phyloP scores from a whole-genome alignment of 176 grass and related monocot genomes.

The Avena atlantica region DNA sequence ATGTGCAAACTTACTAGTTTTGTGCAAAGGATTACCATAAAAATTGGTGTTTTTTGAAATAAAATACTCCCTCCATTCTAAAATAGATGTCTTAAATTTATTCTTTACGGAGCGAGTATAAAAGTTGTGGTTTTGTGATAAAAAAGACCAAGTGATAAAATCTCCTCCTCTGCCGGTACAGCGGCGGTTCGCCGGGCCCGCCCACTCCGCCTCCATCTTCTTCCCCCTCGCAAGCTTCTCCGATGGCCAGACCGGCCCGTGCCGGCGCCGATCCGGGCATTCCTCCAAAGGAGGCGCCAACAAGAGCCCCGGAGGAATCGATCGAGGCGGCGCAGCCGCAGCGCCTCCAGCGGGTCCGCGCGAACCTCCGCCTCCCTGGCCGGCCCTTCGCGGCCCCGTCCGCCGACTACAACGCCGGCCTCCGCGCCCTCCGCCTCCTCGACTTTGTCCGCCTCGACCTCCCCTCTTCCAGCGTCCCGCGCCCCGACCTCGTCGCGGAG shows the following conservation, averaged over 20 bases:
- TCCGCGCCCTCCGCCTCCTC: neutral
- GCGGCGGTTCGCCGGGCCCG: too few species aligned
- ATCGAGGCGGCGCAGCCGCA: neutral
- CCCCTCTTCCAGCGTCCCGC: neutral
- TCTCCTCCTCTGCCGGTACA: too few species aligned
- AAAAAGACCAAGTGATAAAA: too few species aligned
- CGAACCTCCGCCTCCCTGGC: neutral
- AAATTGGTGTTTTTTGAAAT: too few species aligned
- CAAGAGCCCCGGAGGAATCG: neutral
- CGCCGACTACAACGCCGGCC: neutral
- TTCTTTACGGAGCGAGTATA: too few species aligned
- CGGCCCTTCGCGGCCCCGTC: neutral
- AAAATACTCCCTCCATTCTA: too few species aligned
- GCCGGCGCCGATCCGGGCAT: neutral
- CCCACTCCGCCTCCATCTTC: too few species aligned
- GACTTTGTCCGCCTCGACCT: conserved; percentile 1
- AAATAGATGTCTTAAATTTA: too few species aligned
- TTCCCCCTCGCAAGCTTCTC: neutral
- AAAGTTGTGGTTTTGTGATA: too few species aligned
- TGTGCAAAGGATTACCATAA: too few species aligned
- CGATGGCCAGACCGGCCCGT: neutral
- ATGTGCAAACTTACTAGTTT: too few species aligned
- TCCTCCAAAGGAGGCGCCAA: neutral
- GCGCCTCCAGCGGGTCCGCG: neutral
- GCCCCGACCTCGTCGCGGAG: neutral